Base-by-base conservation (phyloP, 2,329 filamentous ascomycete species). In the Aspergillus unguis region DNA sequence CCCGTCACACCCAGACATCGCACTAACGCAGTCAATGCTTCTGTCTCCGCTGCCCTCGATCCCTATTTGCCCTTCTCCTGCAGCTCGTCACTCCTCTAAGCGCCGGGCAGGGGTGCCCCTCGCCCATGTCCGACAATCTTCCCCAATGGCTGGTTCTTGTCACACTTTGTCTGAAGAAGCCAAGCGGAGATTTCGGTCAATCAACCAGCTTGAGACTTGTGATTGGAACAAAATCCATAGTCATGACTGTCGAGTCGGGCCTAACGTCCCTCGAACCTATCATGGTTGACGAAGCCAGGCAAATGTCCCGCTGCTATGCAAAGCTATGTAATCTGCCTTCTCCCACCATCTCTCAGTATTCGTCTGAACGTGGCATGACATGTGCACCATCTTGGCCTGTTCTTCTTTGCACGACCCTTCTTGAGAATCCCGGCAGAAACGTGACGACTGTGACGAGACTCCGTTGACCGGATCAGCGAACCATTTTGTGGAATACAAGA, bases 261-360 rank as follows among this genome's bases (percentile, higher is more conserved):
- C 51, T 38, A 55, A 49, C 47, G 50, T 52, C 31, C 17, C 29
- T 47, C 31, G 43, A 26, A 41, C 42, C 44, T 42, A 37, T 49
- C 35, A 52, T 44, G 44, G 36, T 37, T 37, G 37, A 54, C 33
- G 35, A 33, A 31, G 38, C 29, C 36, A 42, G 29, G 46, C 52
- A 50, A 59, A 37, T 48, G 44, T 37, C 53, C 53, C 5, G 51
- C 55, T 50, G 54, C 50, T 50, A 42, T 50, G 47, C 48, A 31
- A 41, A 58, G 57, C 58, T 59, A 57, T 55, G 54, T 56, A 61
- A 58, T 50, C 29, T 29, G 35, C 40, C 35, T 41, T 11, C 26
- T 55, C 52, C 57, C 57, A 47, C 55, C 48, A 53, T 49, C 36
- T 4, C n/a, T 38, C 48, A 9, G 47, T 28, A 29, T 27, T 46